Base-by-base conservation (phyloP, 2,329 filamentous ascomycete genomes). In the Mariannaea elegans region DNA sequence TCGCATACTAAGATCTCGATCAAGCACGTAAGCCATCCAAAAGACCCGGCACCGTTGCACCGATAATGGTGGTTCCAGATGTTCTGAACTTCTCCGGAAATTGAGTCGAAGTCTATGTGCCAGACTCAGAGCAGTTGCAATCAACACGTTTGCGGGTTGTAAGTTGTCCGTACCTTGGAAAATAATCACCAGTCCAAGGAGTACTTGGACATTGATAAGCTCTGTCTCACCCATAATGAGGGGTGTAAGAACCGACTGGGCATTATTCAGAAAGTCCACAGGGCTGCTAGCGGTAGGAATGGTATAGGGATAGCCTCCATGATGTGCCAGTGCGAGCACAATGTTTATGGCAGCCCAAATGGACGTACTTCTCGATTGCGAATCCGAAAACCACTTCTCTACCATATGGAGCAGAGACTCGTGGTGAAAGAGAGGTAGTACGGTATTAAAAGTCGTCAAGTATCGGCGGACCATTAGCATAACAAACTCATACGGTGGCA, bases 11-110 rank as follows among this genome's bases (percentile, higher is more conserved):
- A 65, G 41, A 2, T 66, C 63, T 5, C 61, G 51, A 12, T 66
- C 64, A 1, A 65, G 51, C 5, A 66, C 42, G 1, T 66, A 66
- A 1, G 63, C 63, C 4, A 66, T 57, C 64, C 64, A 66, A 12
- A 66, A 65, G 0, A 65, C 65, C 0, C 65, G 52, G 14, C 34
- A 10, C 8, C 54, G 42, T 18, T 66, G 41, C 7, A 59, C 9
- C 3, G 3, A 23, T 9, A 48, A 19, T 1, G 38, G 27, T 0
- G 12, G 2, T 3, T 39, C 14, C 2, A 18, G 2, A 1, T 53
- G 10, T 2, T 23, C 12, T 7, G 23, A 21, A 2, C 13, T 39
- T 18, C 19, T 44, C 12, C 29, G 36, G 16, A 18, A 48, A 3
- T 66, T 59, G 0, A 66, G 7, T 2, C 49, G 24, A 10, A 66